Conservation (phyloP, 164 flowering plant genomes). For the Buxus sempervirens region DNA sequence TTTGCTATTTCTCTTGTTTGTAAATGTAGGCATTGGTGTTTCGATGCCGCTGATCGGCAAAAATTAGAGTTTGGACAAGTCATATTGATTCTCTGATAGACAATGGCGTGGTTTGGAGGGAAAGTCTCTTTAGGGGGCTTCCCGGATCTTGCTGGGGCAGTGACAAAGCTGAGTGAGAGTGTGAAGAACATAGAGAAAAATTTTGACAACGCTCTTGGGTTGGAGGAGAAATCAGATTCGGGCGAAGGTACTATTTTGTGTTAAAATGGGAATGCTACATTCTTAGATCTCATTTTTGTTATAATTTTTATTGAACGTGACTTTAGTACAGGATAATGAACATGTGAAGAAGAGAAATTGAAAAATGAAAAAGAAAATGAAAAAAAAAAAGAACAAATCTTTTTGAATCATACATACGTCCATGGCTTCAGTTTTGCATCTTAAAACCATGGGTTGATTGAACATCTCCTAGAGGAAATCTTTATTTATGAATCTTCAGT, state of each 20-base stretch:
- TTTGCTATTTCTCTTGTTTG: not conserved
- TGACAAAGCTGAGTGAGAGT: slow-evolving; percentile 91
- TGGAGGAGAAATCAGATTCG: slow-evolving; percentile 72
- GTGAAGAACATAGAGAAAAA: slow-evolving; percentile 99
- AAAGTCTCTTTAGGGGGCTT: slow-evolving; percentile 82
- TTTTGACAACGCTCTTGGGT: slow-evolving; percentile 91
- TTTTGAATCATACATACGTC: not conserved
- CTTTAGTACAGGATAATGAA: not conserved
- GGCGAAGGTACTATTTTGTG: slow-evolving; percentile 47
- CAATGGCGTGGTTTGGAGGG: slow-evolving; percentile 98
- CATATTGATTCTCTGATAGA: slow-evolving; percentile 3
- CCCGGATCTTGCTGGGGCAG: slow-evolving; percentile 96
- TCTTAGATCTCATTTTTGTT: not conserved
- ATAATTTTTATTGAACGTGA: not conserved
- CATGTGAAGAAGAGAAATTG: not conserved
- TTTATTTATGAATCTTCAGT: not conserved
- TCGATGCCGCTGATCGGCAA: slow-evolving; percentile 13
- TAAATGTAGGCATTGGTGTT: slow-evolving; percentile 20
- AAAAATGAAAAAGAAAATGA: too few species aligned
- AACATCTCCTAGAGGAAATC: not conserved
- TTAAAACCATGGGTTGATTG: not conserved
- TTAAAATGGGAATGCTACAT: not conserved
- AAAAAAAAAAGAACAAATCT: too few species aligned
- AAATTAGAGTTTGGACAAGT: slow-evolving; percentile 18
- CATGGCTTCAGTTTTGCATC: not conserved